Conservation (phyloP, 1,284 basidiomycete genomes). For the Leccinum subrobustum region DNA sequence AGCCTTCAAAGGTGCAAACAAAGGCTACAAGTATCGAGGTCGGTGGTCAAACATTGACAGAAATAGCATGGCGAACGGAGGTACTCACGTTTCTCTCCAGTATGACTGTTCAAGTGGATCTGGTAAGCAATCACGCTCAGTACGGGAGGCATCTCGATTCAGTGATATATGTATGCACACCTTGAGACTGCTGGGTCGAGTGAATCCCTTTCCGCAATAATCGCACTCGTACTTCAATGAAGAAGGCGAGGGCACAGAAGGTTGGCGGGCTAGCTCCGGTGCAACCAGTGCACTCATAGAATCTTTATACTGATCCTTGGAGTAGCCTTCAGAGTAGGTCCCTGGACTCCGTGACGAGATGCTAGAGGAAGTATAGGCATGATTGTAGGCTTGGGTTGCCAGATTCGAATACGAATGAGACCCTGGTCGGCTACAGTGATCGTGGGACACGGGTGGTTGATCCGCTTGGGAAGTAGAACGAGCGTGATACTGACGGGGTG, state of each 20-base stretch:
- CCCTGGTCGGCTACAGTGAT: conserved; percentile 28
- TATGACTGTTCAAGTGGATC: conserved; percentile 85
- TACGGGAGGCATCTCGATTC: conserved; percentile 5
- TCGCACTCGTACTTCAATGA: conserved; percentile 68
- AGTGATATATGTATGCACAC: conserved; percentile 37
- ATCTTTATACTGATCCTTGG: conserved; percentile 26
- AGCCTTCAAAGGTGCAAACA: conserved; percentile 69
- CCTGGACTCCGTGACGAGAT: conserved; percentile 22
- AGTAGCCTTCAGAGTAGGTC: conserved; percentile 16
- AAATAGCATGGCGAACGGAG: not conserved
- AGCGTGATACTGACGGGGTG: conserved; percentile 23
- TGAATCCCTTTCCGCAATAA: conserved; percentile 80
- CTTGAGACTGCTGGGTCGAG: conserved; percentile 78
- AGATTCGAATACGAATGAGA: conserved; percentile 27
- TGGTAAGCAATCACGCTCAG: conserved; percentile 38
- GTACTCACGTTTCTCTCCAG: conserved; percentile 79
- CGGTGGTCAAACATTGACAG: conserved; percentile 11
- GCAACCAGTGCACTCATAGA: conserved; percentile 4
- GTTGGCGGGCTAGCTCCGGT: conserved; percentile 18
- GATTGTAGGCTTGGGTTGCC: conserved; percentile 23
- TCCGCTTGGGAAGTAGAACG: conserved; percentile 31
- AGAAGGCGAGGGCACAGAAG: conserved; percentile 25
- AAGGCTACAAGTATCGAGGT: conserved; percentile 50
- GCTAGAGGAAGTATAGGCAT: conserved; percentile 16
- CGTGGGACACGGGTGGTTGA: conserved; percentile 28